Evolutionary conservation across 805 yeast genomes (phyloP), one percentile per base, ranked within the genome.

Genomic region (Teunomyces funiuensis): DNA sequence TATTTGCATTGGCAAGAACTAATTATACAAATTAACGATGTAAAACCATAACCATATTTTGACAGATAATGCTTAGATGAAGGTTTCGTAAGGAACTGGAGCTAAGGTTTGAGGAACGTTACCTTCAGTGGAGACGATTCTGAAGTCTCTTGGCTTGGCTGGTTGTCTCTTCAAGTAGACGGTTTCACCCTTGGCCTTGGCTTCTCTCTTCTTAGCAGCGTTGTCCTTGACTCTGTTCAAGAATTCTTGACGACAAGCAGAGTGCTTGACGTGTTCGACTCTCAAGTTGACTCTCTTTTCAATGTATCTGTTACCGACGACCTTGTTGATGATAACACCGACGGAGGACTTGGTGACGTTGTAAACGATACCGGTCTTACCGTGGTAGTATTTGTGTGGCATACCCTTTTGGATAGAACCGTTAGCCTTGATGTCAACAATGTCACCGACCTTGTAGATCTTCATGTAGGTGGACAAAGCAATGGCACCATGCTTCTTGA

Each of bases 351-450:
- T 93, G 85, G 99, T 91, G 61, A 93, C 95, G 84, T 93, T 93
- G 96, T 83, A 93, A 58, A 93, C 83, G 63, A 93, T 88, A 85
- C 99, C 99, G 59, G 99, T 93, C 85, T 90, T 93, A 79, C 99
- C 99, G 83, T 93, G 97, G 97, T 93, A 93, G 86, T 81, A 90
- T 82, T 93, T 93, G 89, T 88, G 96, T 74, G 99, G 99, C 97
- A 93, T 88, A 88, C 98, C 97, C 85, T 91, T 90, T 75, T 93
- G 98, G 82, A 90, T 81, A 60, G 99, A 82, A 83, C 97, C 97
- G 74, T 93, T 93, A 75, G 95, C 99, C 80, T 88, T 91, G 82
- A 93, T 90, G 77, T 93, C 99, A 69, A 93, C 99, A 65, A 93
- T 91, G 76, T 93, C 99, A 70, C 99, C 99, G 66, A 93, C 97